Evolutionary conservation across 78 protist genomes (phyloP).

Genomic region (Bodo saltans): DNA sequence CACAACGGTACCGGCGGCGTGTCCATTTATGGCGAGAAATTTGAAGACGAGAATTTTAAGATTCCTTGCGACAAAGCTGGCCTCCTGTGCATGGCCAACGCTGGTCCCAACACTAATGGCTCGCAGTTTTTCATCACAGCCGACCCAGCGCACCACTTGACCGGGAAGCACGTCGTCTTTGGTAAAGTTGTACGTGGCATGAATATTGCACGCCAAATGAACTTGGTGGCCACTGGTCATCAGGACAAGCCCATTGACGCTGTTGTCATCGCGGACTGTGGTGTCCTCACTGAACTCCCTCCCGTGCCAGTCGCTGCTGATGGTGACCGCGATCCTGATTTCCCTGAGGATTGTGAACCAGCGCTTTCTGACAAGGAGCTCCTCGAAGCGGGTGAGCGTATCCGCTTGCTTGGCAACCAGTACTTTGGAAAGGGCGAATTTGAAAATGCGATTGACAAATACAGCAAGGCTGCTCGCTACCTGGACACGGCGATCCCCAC

Average conservation of each 20-base stretch:
- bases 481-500: conserved; percentile 4
- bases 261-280: conserved; percentile 24
- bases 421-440: not conserved
- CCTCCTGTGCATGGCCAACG: conserved; percentile 78
- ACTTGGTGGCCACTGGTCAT: not conserved
- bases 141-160: conserved; percentile 77
- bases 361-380: conserved; percentile 3
- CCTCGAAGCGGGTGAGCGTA: conserved; percentile 23
- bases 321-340: not conserved
- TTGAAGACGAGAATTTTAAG: conserved; percentile 90
- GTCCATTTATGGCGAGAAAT: conserved; percentile 77
- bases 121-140: conserved; percentile 87
- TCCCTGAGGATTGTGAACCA: not conserved
- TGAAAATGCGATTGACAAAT: conserved; percentile 3
- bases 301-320: not conserved
- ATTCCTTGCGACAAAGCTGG: conserved; percentile 75
- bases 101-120: conserved; percentile 88
- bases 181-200: conserved; percentile 67
- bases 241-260: not conserved
- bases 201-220: conserved; percentile 36
- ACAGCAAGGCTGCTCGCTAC: conserved; percentile 27
- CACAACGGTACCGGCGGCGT: conserved; percentile 81
- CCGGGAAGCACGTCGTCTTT: conserved; percentile 93
- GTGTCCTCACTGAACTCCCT: conserved; percentile 4
- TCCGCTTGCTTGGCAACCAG: conserved; percentile 5